A percentile compares a stretch with the other conserved stretches of the same genome.
These are phyloP conservation scores for Sclerotinia trifoliorum DNA, from an alignment of 2,329 filamentous ascomycete genomes.

Conservation along the genomic window DNA sequence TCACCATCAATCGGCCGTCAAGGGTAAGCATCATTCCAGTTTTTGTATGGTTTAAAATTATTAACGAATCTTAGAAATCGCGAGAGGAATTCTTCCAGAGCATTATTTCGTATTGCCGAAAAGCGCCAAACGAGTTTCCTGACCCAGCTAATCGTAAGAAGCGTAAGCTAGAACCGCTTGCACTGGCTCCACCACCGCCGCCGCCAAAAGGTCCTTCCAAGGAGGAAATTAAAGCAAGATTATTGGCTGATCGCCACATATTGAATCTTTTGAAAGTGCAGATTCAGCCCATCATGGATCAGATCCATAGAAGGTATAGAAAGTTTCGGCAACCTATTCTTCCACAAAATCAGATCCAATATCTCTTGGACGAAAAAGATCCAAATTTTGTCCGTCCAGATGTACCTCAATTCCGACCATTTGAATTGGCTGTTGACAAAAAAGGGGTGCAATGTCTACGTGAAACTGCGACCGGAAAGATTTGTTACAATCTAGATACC, in stretches of 20 bases:
- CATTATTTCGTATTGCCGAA: slow-evolving; percentile 73
- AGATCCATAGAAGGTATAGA: slow-evolving; percentile 86
- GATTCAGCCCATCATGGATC: slow-evolving; percentile 94
- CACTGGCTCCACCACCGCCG: slow-evolving; percentile 67
- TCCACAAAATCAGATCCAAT: slow-evolving; percentile 69
- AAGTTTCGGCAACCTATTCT: slow-evolving; percentile 83
- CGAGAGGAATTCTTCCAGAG: slow-evolving; percentile 78
- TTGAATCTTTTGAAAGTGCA: slow-evolving; percentile 85
- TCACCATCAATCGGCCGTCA: slow-evolving; percentile 65
- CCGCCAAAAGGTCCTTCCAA: slow-evolving; percentile 67
- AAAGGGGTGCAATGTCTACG: slow-evolving; percentile 74
- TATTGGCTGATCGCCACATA: slow-evolving; percentile 77
- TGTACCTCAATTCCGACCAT: slow-evolving; percentile 64
- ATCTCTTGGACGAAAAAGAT: slow-evolving; percentile 81
- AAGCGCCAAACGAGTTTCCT: slow-evolving; percentile 80
- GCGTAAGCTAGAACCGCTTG: slow-evolving; percentile 73
- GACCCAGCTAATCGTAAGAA: slow-evolving; percentile 84
- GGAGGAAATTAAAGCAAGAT: slow-evolving; percentile 76
- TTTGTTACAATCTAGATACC: slow-evolving; percentile 93
- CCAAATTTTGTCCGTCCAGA: slow-evolving; percentile 62
- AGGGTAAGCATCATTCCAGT: slow-evolving; percentile 47
- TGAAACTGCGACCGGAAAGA: slow-evolving; percentile 75
- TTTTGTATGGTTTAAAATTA: neutral
- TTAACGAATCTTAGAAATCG: slow-evolving; percentile 45
- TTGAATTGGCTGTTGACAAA: slow-evolving; percentile 74